Evolutionary conservation across 2,329 filamentous ascomycete species (phyloP).

Genomic region (Aspergillus carbonarius): DNA sequence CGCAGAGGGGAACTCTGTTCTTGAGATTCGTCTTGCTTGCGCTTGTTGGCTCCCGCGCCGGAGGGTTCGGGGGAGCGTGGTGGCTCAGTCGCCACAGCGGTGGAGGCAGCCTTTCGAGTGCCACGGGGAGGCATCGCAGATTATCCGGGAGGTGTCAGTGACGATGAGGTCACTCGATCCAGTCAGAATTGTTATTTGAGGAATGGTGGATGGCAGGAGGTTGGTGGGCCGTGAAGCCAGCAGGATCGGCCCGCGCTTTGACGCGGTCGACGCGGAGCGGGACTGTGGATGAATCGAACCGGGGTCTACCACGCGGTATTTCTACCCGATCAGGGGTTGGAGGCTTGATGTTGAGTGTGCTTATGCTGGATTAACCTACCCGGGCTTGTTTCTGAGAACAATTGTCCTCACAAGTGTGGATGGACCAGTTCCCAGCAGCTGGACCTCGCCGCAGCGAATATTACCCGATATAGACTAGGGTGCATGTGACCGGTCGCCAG

Average conservation of each 20-base stretch:
- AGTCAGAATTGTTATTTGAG: neutral
- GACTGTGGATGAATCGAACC: neutral
- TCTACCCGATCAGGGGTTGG: neutral
- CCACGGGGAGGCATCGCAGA: conserved; percentile 19
- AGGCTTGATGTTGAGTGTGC: neutral
- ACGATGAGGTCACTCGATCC: neutral
- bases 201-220: neutral
- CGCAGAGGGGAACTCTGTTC: conserved; percentile 26
- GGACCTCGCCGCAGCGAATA: conserved; percentile 8
- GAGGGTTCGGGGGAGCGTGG: conserved; percentile 5
- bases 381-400: too few species aligned
- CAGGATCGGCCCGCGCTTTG: neutral
- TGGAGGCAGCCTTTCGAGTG: conserved; percentile 14
- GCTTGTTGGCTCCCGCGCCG: conserved; percentile 21
- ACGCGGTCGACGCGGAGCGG: conserved; percentile 6
- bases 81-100: conserved; percentile 7
- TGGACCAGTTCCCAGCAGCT: neutral
- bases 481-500: conserved; percentile 33
- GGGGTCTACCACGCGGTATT: neutral
- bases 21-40: conserved; percentile 26
- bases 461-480: conserved; percentile 10
- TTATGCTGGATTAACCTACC: too few species aligned
- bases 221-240: neutral
- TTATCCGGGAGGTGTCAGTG: neutral
- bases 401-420: too few species aligned